A percentile compares a stretch with the other conserved stretches of the same genome.
These are phyloP conservation scores for Aureobasidium vineae DNA, from an alignment of 2,329 filamentous ascomycete genomes.

Conservation along the genomic window DNA sequence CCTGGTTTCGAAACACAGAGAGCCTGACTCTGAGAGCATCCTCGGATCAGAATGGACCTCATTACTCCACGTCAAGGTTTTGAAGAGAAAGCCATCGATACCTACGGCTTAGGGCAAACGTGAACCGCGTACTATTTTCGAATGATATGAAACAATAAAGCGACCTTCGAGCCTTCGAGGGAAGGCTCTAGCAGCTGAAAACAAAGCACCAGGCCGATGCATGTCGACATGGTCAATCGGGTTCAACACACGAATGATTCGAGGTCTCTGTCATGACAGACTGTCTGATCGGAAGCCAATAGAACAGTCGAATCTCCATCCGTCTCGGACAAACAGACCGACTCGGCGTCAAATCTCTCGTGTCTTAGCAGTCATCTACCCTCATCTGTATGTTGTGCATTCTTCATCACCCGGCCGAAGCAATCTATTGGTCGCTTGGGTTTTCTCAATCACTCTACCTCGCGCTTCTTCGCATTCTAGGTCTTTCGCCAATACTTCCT, in stretches of 20 bases:
- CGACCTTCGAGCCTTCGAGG: neutral
- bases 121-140: slow-evolving; percentile 18
- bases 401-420: slow-evolving; percentile 2
- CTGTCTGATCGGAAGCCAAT: neutral
- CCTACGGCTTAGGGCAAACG: neutral
- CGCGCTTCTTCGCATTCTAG: neutral
- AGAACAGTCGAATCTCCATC: neutral
- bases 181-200: neutral
- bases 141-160: slow-evolving; percentile 11
- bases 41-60: neutral
- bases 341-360: slow-evolving; percentile 16
- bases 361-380: slow-evolving; percentile 2
- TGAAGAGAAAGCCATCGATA: neutral
- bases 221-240: neutral
- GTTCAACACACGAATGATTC: neutral
- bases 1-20: slow-evolving; percentile 16
- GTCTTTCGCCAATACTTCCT: slow-evolving; percentile 8
- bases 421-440: slow-evolving; percentile 4
- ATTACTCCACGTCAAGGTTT: neutral
- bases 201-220: neutral
- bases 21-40: neutral
- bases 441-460: neutral
- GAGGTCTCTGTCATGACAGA: neutral
- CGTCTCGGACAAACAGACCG: neutral
- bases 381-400: neutral